Conservation (phyloP, 495 filamentous ascomycete species). For the Neurospora africana region DNA sequence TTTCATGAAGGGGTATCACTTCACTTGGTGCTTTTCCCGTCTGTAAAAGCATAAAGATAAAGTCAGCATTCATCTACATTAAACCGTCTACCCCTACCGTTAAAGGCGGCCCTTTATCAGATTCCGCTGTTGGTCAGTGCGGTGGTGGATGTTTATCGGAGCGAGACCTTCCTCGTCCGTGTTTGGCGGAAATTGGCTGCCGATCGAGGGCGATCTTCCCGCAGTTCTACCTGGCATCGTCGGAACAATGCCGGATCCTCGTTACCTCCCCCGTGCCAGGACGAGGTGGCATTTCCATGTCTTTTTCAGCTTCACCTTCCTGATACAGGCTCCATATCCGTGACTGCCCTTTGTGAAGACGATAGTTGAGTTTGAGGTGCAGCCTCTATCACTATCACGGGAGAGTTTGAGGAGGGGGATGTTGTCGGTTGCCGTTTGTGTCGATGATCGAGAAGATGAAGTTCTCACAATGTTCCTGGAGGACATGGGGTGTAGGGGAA, state of each 20-base stretch:
- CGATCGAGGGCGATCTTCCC: neutral
- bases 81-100: neutral
- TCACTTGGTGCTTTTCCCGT: neutral
- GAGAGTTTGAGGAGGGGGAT: neutral
- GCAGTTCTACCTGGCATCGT: neutral
- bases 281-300: neutral
- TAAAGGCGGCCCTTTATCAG: neutral
- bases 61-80: neutral
- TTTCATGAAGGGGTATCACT: neutral
- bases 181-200: neutral
- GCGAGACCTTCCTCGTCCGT: neutral
- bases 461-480: neutral
- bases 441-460: neutral
- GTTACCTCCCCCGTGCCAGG: neutral
- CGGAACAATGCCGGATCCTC: neutral
- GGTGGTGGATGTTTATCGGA: neutral
- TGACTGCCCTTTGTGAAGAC: neutral
- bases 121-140: neutral
- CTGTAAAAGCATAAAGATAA: neutral
- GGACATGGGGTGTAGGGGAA: neutral
- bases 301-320: neutral
- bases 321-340: neutral
- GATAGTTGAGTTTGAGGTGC: neutral
- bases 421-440: neutral
- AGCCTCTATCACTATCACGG: neutral